A percentile compares a stretch with the other conserved stretches of the same genome.
These are phyloP conservation scores for Coriaria nepalensis DNA, from an alignment of 306 rosid genomes.

Conservation along the genomic window DNA sequence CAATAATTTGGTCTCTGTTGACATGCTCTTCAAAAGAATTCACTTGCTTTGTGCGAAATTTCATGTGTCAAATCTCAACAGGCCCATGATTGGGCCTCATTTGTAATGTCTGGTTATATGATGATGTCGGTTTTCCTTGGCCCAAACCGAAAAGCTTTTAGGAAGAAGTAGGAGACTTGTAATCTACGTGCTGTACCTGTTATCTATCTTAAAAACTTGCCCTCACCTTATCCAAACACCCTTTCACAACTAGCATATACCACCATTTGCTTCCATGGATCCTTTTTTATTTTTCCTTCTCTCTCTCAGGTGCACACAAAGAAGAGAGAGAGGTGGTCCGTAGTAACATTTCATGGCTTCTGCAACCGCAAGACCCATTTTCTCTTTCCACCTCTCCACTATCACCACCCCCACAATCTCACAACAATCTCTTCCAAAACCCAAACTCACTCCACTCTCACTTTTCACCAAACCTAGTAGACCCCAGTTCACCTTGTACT, in stretches of 20 bases:
- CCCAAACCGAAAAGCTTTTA: slow-evolving; percentile 1
- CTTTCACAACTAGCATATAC: slow-evolving; percentile 27
- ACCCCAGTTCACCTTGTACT: slow-evolving; percentile 21
- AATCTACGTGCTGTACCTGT: too few species aligned
- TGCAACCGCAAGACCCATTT: slow-evolving; percentile 36
- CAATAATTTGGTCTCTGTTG: too few species aligned
- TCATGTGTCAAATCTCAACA: too few species aligned
- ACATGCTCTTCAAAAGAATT: too few species aligned
- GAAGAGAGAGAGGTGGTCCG: background rate
- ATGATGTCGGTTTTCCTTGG: background rate
- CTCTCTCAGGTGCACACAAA: slow-evolving; percentile 1
- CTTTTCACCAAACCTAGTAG: slow-evolving; percentile 14
- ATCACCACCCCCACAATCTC: slow-evolving; percentile 17
- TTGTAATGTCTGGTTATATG: too few species aligned
- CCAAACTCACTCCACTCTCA: slow-evolving; percentile 17
- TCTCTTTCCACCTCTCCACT: slow-evolving; percentile 47
- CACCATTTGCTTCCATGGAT: slow-evolving; percentile 23
- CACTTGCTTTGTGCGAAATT: too few species aligned
- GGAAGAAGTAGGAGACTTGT: too few species aligned
- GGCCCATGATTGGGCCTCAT: too few species aligned
- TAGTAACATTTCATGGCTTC: slow-evolving; percentile 32
- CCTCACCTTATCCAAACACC: slow-evolving; percentile 56
- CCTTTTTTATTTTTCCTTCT: slow-evolving; percentile 5
- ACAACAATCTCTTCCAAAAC: slow-evolving; percentile 24
- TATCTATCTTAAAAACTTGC: background rate